phyloP scores from a whole-genome alignment of 176 grass and related monocot genomes.

The Dactylis glomerata region DNA sequence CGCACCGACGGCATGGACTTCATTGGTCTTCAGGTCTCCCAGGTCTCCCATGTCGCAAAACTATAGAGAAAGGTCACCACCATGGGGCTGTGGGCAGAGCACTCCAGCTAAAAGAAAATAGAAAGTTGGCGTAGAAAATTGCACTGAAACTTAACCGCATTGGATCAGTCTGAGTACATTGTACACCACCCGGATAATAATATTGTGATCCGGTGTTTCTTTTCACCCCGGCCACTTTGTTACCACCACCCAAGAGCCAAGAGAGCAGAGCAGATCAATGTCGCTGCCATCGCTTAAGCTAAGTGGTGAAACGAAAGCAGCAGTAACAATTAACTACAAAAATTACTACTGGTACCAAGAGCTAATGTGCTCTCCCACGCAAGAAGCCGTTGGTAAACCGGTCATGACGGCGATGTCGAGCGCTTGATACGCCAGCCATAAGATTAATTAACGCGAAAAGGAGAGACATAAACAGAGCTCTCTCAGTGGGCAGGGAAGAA shows the following conservation, averaged over 20 bases:
- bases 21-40: not conserved
- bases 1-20: not conserved
- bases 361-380: not conserved
- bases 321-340: not conserved
- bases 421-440: not conserved
- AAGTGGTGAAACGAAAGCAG: not conserved
- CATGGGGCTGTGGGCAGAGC: not conserved
- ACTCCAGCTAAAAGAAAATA: not conserved
- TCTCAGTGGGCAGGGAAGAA: not conserved
- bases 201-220: not conserved
- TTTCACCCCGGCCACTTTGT: not conserved
- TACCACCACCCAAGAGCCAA: not conserved
- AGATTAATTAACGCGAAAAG: not conserved
- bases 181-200: not conserved
- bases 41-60: not conserved
- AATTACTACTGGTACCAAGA: not conserved
- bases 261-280: not conserved
- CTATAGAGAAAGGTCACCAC: not conserved
- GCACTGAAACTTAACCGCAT: not conserved
- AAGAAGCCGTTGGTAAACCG: not conserved
- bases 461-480: not conserved
- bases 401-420: not conserved
- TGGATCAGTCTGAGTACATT: not conserved
- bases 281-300: not conserved
- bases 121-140: not conserved